A percentile compares a stretch with the other conserved stretches of the same genome.
phyloP scores from a whole-genome alignment of 1,284 basidiomycete species.

The Boletus hoseneyae region DNA sequence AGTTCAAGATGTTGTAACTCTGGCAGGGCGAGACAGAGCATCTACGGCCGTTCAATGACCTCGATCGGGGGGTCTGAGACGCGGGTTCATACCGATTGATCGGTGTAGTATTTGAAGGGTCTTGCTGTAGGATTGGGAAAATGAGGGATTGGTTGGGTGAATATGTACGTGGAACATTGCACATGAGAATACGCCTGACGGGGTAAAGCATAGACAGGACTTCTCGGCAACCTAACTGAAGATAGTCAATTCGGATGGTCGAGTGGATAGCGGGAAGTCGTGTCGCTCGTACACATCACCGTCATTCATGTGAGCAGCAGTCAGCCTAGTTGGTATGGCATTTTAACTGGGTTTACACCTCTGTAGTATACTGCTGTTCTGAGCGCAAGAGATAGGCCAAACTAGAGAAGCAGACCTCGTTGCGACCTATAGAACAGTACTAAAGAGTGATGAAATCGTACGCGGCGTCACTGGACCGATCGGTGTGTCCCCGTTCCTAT shows the following conservation, averaged over 20 bases:
- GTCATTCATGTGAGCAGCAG: slow-evolving; percentile 46
- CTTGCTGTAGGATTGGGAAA: too few species aligned
- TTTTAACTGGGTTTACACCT: slow-evolving; percentile 65
- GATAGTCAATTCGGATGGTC: too few species aligned
- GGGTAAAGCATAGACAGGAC: too few species aligned
- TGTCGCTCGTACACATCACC: slow-evolving; percentile 39
- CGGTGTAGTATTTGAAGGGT: too few species aligned
- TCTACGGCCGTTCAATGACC: slow-evolving; percentile 71
- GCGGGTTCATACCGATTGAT: too few species aligned
- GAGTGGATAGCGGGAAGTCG: too few species aligned
- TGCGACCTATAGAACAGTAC: slow-evolving; percentile 61
- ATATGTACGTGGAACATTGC: too few species aligned
- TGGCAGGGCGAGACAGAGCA: slow-evolving; percentile 71
- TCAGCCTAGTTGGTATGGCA: slow-evolving; percentile 64
- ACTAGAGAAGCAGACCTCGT: slow-evolving; percentile 38
- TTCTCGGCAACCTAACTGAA: too few species aligned
- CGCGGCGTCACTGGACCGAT: slow-evolving; percentile 80
- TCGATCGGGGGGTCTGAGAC: slow-evolving; percentile 43
- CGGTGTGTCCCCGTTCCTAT: slow-evolving; percentile 41
- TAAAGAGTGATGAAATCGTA: slow-evolving; percentile 72
- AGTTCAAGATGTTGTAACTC: slow-evolving; percentile 59
- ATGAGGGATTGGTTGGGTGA: too few species aligned
- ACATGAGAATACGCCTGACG: too few species aligned
- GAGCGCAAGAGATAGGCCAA: slow-evolving; percentile 39
- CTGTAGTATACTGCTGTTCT: slow-evolving; percentile 47